phyloP scores from a whole-genome alignment of 192 early-diverging fungal species.

The Coemansia sp. region DNA sequence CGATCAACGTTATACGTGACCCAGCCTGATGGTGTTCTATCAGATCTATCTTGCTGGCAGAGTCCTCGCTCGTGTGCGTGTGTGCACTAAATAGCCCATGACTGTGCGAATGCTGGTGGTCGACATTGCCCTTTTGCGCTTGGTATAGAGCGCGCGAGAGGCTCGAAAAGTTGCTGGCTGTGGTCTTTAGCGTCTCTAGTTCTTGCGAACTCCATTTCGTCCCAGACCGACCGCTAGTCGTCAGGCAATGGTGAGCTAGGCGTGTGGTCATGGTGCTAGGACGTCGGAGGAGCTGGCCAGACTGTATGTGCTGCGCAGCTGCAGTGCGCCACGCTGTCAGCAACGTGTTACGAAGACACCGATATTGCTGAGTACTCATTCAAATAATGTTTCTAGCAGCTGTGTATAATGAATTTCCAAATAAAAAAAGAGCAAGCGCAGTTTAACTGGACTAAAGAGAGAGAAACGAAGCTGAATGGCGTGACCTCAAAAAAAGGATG shows the following conservation, averaged over 20 bases:
- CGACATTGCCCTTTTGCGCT: not conserved
- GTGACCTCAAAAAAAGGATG: constrained; percentile 1
- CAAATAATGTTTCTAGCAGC: too few relatives aligned
- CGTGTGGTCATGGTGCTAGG: not conserved
- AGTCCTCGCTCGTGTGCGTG: constrained; percentile 23
- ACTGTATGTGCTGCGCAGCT: not conserved
- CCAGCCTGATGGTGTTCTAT: constrained; percentile 60
- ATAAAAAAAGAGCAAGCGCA: not conserved
- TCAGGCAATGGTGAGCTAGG: constrained; percentile 1
- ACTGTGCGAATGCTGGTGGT: constrained; percentile 24
- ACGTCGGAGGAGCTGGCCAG: not conserved
- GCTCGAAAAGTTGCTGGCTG: constrained; percentile 48
- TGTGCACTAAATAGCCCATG: constrained; percentile 30
- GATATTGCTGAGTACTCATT: constrained; percentile 1
- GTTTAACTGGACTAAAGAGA: not conserved
- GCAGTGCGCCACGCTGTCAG: not conserved
- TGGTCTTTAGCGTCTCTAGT: constrained; percentile 8
- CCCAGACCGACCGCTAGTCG: not conserved
- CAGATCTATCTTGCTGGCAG: constrained; percentile 38
- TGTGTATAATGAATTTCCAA: not conserved
- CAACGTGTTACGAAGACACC: not conserved
- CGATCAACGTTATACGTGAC: constrained; percentile 68
- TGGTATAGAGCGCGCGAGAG: constrained; percentile 14
- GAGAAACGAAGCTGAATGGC: not conserved
- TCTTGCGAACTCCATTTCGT: constrained; percentile 32